Evolutionary conservation across 306 rosid species (phyloP).

Genomic region (Calophaca sinica): DNA sequence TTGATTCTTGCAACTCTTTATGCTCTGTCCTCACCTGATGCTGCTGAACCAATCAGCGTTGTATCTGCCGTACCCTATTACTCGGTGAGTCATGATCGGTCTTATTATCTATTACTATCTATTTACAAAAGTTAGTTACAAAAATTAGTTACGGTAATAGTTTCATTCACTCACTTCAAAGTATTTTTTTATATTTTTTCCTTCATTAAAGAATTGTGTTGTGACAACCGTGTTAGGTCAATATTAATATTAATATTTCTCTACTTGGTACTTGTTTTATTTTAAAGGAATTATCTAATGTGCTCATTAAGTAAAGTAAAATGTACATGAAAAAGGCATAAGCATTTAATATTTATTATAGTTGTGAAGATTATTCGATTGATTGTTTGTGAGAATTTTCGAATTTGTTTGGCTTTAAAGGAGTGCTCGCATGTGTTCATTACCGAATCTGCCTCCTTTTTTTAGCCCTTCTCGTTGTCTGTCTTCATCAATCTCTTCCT

Average conservation of each 20-base stretch:
- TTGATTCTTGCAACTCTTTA: conserved; percentile 79
- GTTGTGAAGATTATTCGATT: conserved; percentile 6
- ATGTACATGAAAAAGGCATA: no score
- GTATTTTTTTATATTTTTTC: no score
- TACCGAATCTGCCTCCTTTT: conserved; percentile 39
- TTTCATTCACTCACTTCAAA: no score
- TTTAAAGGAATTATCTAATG: no score
- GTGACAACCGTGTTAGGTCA: no score
- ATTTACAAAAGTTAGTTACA: no score
- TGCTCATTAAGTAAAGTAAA: no score
- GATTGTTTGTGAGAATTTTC: neutral
- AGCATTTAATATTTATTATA: neutral
- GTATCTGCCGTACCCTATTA: conserved; percentile 81
- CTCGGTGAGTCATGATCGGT: conserved; percentile 63
- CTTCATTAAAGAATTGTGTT: no score
- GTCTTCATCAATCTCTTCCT: conserved; percentile 43
- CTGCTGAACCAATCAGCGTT: conserved; percentile 64
- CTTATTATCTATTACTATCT: no score
- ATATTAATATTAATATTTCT: no score
- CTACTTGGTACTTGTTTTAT: no score
- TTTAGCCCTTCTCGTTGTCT: conserved; percentile 37
- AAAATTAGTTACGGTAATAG: no score
- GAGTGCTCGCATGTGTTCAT: conserved; percentile 39
- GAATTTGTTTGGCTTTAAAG: conserved; percentile 32
- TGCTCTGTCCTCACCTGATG: conserved; percentile 70